These are phyloP conservation scores for Arbutus unedo DNA, from an alignment of 148 eudicot genomes.

Conservation along the genomic window DNA sequence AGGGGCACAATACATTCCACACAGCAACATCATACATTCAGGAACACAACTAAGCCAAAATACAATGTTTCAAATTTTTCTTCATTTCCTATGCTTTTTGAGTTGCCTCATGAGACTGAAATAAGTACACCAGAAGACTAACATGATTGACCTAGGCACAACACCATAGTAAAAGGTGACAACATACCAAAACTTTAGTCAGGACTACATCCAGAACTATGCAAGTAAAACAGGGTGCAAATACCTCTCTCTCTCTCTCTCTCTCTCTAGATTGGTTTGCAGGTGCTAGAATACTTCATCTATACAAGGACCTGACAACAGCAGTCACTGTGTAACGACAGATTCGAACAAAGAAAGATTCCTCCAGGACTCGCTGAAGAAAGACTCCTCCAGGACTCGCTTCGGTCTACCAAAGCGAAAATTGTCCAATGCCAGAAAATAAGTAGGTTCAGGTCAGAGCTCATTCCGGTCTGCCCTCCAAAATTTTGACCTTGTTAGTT, in stretches of 20 bases:
- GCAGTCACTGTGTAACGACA: background rate
- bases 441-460: background rate
- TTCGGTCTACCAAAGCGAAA: background rate
- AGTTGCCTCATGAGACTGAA: background rate
- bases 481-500: slow-evolving; percentile 9
- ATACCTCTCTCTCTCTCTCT: background rate
- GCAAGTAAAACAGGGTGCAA: background rate
- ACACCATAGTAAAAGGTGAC: background rate
- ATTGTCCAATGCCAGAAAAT: slow-evolving; percentile 11
- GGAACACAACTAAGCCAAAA: slow-evolving; percentile 5
- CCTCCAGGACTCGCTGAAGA: background rate
- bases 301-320: slow-evolving; percentile 10
- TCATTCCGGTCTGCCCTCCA: slow-evolving; percentile 13
- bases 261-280: background rate
- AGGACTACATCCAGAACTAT: slow-evolving; percentile 15
- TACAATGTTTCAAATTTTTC: no score
- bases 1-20: background rate
- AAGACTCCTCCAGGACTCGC: background rate
- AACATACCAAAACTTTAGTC: slow-evolving; percentile 16
- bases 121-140: background rate
- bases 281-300: slow-evolving; percentile 1
- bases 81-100: background rate
- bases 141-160: background rate
- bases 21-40: background rate
- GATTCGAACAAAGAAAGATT: background rate